phyloP scores from a whole-genome alignment of 78 protist genomes.

The Chrysochromulina tobinii region DNA sequence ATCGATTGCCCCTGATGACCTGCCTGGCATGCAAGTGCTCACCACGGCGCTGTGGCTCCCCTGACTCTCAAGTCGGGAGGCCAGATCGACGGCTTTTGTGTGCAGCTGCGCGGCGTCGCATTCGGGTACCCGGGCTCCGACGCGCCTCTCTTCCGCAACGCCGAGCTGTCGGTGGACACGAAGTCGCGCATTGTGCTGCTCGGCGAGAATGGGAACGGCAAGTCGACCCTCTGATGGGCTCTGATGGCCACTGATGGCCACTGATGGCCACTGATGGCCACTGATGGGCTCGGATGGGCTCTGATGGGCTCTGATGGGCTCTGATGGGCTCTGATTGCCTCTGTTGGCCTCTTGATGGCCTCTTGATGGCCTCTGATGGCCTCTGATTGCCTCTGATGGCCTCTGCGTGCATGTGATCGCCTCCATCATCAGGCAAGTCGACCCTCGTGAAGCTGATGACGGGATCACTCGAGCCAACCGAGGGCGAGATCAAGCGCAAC shows the following conservation, averaged over 20 bases:
- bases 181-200: not conserved
- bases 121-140: constrained; percentile 6
- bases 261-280: too few species aligned
- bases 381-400: too few species aligned
- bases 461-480: constrained; percentile 78
- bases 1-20: not conserved
- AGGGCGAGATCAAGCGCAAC: constrained; percentile 31
- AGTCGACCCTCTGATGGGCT: not conserved
- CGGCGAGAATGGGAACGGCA: constrained; percentile 44
- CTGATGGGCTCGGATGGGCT: too few species aligned
- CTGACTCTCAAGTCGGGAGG: not conserved
- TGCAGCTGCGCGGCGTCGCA: not conserved
- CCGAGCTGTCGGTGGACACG: not conserved
- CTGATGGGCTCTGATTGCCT: too few species aligned
- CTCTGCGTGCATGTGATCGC: too few species aligned
- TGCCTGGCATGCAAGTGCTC: not conserved
- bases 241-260: too few species aligned
- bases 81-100: not conserved
- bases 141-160: not conserved
- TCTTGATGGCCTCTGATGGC: too few species aligned
- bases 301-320: too few species aligned
- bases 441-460: constrained; percentile 57
- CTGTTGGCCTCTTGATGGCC: too few species aligned
- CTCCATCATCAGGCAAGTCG: too few species aligned
- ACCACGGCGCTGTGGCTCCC: not conserved